Evolutionary conservation across 2,329 filamentous ascomycete genomes (phyloP), one percentile per base, ranked within the genome.

Genomic region (Dactylellina haptotyla): DNA sequence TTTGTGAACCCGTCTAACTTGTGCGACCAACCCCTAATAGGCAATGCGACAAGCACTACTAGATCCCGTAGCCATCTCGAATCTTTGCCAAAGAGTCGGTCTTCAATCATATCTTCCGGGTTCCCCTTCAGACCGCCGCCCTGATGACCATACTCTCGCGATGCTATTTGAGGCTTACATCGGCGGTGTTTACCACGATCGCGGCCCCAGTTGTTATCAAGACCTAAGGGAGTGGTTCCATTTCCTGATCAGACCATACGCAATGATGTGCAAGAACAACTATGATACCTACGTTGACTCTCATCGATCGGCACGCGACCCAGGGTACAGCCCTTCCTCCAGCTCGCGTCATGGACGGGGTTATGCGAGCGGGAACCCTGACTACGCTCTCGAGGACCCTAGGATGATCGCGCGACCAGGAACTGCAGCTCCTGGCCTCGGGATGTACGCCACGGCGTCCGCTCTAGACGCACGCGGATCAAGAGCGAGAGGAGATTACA

Each of bases 111-210:
- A 72, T 26, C 61, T 77, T 32, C 37, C 48, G 12, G 23, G 18
- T 37, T 32, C 56, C 34, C 4, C 64, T 51, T 12, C 69, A 37
- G 54, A 75, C 39, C 37, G 28, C 41, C 25, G 57, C 57, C 43
- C 50, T 32, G 75, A 72, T 9, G 75, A 77, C 34, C 62, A 62
- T 6, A 62, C 76, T 5, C 64, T 76, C 39, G 75, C 75, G 1
- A 56, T 69, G 1, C 59, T 76, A 16, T 78, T 78, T 62, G 53
- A 76, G 30, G 59, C 76, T 3, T 78, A 77, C 37, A 73, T 78
- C 26, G 77, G 76, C n/a, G 66, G 71, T 2, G 54, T 78, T 16
- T 72, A 76, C 23, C 67, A 67, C 9, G 76, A 78, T 25, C 66
- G 76, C 41, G 75, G 75, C 3, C 25, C 63, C 10, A 61, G 45